phyloP scores from a whole-genome alignment of 78 protist genomes.

The Abeoforma whisleri region DNA sequence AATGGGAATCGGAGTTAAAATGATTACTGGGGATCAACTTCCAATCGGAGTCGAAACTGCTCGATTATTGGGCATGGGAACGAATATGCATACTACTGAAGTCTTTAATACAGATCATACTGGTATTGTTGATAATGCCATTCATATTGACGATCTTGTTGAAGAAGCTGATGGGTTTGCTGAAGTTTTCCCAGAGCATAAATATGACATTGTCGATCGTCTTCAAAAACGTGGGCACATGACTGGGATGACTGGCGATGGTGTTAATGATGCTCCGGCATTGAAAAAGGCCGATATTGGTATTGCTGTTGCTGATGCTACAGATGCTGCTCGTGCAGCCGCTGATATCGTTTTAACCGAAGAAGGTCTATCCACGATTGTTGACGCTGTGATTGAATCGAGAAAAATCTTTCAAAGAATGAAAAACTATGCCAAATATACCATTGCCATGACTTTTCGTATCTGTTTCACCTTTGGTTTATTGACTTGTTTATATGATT shows the following conservation, averaged over 20 bases:
- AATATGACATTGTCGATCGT: constrained; percentile 70
- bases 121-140: neutral
- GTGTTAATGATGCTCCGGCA: constrained; percentile 97
- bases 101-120: neutral
- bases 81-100: constrained; percentile 49
- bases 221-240: constrained; percentile 60
- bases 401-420: constrained; percentile 76
- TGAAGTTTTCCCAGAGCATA: constrained; percentile 81
- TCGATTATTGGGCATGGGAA: constrained; percentile 56
- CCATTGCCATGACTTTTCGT: constrained; percentile 65
- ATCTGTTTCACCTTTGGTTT: constrained; percentile 59
- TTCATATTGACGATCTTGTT: constrained; percentile 38
- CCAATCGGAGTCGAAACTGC: constrained; percentile 73
- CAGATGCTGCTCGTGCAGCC: constrained; percentile 77
- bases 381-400: constrained; percentile 60
- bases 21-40: constrained; percentile 87
- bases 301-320: constrained; percentile 82
- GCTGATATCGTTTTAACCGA: constrained; percentile 75
- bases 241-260: constrained; percentile 91
- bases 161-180: constrained; percentile 74
- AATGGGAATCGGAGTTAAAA: constrained; percentile 73
- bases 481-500: constrained; percentile 48
- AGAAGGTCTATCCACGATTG: constrained; percentile 73
- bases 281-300: constrained; percentile 89
- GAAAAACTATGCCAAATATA: constrained; percentile 64